Base-by-base conservation (phyloP, 176 grass and related monocot species). In the Oryza rufipogon region DNA sequence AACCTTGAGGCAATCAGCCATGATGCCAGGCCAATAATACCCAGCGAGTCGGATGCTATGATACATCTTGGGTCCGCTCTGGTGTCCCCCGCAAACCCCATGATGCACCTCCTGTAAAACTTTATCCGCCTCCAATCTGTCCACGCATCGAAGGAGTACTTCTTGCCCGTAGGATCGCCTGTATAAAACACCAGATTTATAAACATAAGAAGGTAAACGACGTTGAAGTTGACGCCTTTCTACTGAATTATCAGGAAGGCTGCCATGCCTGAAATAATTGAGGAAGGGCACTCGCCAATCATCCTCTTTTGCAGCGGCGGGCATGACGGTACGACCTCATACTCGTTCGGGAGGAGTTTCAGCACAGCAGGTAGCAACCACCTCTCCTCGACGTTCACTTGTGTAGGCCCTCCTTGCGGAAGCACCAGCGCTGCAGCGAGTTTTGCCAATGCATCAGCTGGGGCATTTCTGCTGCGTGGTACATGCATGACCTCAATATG, bases 341-440 rank as follows among this genome's bases (percentile, higher is more conserved):
- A 14, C 7, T 60, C 9, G n/a, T 22, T 19, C 0, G 0, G 8
- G 7, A 61, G 7, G 3, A 76, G 28, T 3, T 76, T 52, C 0
- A 61, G 2, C 0, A 76, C 19, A 4, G 32, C 2, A 0, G 32
- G 52, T 0, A 76, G 32, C 0, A 76, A 39, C 38, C 39, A 79
- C 4, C 76, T 45, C 4, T 79, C 61, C 19, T 77, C 56, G 1
- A 77, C 2, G 0, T 0, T 25, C 1, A 44, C 20, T 8, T 64
- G 0, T 0, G 13, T 2, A 0, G 20, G 1, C 7, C 10, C 10
- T 0, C 56, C 73, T 10, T 11, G 0, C 0, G 3, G 73, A 0
- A 75, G 25, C 0, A 54, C 26, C 0, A 54, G 9, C 1, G 75
- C 34, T 1, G 9, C 9, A 9, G 20, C 52, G 0, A 77, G 33